Percentiles rank a stretch among this genome's conserved stretches.
These are phyloP conservation scores for Ceratocystis cubensis DNA, from an alignment of 2,329 filamentous ascomycete genomes.

Conservation along the genomic window DNA sequence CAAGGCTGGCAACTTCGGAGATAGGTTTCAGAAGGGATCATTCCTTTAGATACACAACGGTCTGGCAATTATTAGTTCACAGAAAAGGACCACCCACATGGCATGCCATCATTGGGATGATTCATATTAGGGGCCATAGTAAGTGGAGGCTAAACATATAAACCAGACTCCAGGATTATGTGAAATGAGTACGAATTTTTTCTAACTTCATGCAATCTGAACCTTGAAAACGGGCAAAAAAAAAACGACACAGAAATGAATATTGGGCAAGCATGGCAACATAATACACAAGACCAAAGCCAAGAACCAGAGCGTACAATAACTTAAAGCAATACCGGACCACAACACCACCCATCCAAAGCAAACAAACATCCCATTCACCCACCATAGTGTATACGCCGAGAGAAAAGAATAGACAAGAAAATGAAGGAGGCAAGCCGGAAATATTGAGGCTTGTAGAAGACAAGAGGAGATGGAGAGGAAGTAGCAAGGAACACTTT, in stretches of 20 bases:
- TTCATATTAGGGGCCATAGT: too few relatives aligned
- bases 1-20: conserved; percentile 68
- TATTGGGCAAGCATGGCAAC: not conserved
- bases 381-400: conserved; percentile 21
- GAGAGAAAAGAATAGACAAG: conserved; percentile 4
- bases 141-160: too few relatives aligned
- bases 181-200: not conserved
- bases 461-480: not conserved
- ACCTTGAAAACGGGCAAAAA: not conserved
- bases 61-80: not conserved
- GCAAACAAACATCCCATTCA: not conserved
- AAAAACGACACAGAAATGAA: not conserved
- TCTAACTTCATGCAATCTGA: not conserved
- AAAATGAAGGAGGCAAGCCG: not conserved
- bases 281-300: not conserved
- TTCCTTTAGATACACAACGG: conserved; percentile 34
- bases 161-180: too few relatives aligned
- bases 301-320: not conserved
- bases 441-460: not conserved
- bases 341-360: not conserved
- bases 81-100: not conserved
- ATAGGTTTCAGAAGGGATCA: conserved; percentile 66
- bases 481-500: not conserved
- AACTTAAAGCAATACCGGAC: not conserved
- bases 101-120: too few relatives aligned